phyloP scores from a whole-genome alignment of 768 basidiomycete species.

The Pholiota molesta region DNA sequence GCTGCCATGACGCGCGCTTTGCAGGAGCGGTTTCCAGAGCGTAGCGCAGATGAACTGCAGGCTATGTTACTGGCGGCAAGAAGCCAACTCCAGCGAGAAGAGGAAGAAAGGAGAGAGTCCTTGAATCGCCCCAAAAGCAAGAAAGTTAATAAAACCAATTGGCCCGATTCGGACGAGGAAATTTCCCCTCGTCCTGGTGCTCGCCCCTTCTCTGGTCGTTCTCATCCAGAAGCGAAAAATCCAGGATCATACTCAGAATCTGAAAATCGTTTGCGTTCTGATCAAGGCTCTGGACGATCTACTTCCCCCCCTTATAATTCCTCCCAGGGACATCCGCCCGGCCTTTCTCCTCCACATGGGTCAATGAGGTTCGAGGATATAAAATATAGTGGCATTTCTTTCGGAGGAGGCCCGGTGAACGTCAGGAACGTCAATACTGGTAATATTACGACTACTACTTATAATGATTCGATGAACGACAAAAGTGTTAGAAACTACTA shows the following conservation, averaged over 20 bases:
- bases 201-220: background rate
- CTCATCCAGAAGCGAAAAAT: background rate
- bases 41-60: background rate
- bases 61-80: background rate
- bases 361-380: constrained; percentile 6
- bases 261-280: too few relatives aligned
- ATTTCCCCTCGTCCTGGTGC: background rate
- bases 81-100: background rate
- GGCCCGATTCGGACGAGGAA: background rate
- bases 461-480: background rate
- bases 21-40: background rate
- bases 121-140: background rate
- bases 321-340: background rate
- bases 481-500: constrained; percentile 2
- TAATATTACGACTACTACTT: constrained; percentile 2
- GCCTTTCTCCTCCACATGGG: background rate
- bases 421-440: background rate
- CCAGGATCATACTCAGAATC: background rate
- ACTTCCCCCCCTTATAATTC: background rate
- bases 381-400: constrained; percentile 6
- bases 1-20: background rate
- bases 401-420: constrained; percentile 13
- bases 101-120: background rate
- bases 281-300: background rate
- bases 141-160: too few relatives aligned